Percentiles rank a stretch among this genome's conserved stretches.
Evolutionary conservation across 306 rosid genomes (phyloP).

Genomic region (Acacia crassicarpa): DNA sequence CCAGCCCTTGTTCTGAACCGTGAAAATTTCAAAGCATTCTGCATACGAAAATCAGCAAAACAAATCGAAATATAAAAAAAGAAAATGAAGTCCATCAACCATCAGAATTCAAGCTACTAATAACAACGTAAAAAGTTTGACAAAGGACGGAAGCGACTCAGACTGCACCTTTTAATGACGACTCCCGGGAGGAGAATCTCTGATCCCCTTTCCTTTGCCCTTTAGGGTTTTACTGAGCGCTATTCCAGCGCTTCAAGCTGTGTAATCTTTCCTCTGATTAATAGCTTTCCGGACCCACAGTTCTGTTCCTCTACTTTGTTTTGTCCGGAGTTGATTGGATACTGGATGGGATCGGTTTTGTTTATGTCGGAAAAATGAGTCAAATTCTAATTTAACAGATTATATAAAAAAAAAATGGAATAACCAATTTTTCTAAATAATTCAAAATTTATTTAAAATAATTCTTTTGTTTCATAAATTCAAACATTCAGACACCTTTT

Average conservation of each 20-base stretch:
- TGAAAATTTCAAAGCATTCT: neutral
- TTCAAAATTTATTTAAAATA: neutral
- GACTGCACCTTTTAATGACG: neutral
- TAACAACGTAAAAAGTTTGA: neutral
- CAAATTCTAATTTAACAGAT: neutral
- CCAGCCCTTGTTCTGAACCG: neutral
- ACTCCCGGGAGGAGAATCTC: neutral
- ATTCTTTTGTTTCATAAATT: neutral
- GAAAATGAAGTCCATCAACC: neutral
- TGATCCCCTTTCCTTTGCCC: neutral
- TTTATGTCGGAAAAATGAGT: neutral
- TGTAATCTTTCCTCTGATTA: neutral
- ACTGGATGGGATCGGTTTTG: neutral
- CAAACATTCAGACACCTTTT: neutral
- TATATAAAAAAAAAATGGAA: neutral
- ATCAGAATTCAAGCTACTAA: neutral
- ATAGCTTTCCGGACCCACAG: slow-evolving; percentile 6
- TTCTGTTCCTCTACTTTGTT: neutral
- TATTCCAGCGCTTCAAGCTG: neutral
- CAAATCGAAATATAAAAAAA: neutral
- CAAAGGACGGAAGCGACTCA: neutral
- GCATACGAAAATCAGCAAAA: neutral
- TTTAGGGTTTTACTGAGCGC: neutral
- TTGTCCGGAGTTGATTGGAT: neutral
- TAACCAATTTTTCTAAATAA: neutral